Conservation (phyloP, 768 basidiomycete species). For the Leccinellum rugosiceps region DNA sequence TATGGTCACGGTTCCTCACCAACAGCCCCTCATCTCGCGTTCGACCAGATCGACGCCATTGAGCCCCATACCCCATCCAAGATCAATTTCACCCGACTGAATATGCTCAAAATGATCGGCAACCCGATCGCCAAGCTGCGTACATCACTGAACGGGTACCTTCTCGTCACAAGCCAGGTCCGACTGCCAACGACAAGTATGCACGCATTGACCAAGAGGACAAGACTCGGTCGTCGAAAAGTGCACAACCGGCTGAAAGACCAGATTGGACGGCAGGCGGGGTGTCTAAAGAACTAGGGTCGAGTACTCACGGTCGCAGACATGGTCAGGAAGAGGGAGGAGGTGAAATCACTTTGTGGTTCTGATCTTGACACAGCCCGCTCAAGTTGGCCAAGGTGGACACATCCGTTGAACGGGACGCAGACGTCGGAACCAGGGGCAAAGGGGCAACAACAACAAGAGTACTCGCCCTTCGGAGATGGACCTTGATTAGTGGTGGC, state of each 20-base stretch:
- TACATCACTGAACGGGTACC: conserved; percentile 84
- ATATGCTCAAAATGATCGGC: conserved; percentile 62
- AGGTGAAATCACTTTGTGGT: conserved; percentile 78
- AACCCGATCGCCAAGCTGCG: conserved; percentile 54
- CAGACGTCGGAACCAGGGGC: conserved; percentile 51
- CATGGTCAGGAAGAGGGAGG: conserved; percentile 84
- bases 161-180: conserved; percentile 81
- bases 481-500: too few species aligned
- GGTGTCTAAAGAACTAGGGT: conserved; percentile 83
- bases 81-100: conserved; percentile 49
- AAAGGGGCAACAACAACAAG: conserved; percentile 17
- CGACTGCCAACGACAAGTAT: conserved; percentile 67
- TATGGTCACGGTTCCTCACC: too few species aligned
- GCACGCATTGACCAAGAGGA: conserved; percentile 43
- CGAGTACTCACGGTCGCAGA: conserved; percentile 79
- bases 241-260: conserved; percentile 96
- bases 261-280: conserved; percentile 50
- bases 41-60: too few species aligned
- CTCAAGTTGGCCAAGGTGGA: conserved; percentile 74
- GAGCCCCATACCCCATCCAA: too few species aligned
- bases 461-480: too few species aligned
- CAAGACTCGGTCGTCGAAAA: conserved; percentile 58
- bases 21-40: too few species aligned
- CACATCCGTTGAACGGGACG: conserved; percentile 55
- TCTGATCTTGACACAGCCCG: conserved; percentile 86